Evolutionary conservation across 352 stramenopile genomes (phyloP), one percentile per base, ranked within the genome.

Genomic region (Globisporangium splendens): DNA sequence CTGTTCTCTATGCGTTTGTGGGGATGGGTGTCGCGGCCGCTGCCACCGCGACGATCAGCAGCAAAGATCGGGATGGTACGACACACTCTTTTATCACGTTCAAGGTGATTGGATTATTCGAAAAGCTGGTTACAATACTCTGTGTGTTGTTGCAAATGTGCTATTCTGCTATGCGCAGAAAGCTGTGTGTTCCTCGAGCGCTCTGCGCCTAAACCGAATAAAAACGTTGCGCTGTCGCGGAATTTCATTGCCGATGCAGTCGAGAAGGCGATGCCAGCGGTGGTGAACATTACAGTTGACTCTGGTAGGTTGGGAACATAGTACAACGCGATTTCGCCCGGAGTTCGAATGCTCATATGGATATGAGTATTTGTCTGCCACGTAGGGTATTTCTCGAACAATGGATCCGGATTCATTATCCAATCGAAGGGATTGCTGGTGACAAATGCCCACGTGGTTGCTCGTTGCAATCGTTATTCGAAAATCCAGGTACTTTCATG

Each of bases 391-490:
- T 64, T 82, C 42, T 75, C 69, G n/a, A 91, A 77, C 56, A 91
- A 92, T 63, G 92, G 92, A 3, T 96, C 84, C 33, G 93, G 93
- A n/a, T 98, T 98, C 50, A 91, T 98, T 56, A 94, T 98, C 18
- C 75, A 77, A 8, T 63, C 66, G 11, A 80, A 94, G 46, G 93
- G 92, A 5, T 67, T 97, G 20, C 83, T 98, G 21, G 87, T 97
- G 43, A 98, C 93, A 28, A 98, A 98, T 55, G 90, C 90, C 1
- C 93, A 98, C 56, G 93, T 98, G 5, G 78, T 97, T 20, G 83
- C 83, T 22, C 73, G 77, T 35, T 88, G 78, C 71, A 89, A 92
- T 65, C 77, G 77, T 24, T 90, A 89, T 52, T 92, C 79, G 5
- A 86, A 85, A 46, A 93, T 93, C 63, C 75, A 89, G 72, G 83